phyloP scores from a whole-genome alignment of 1,139 yeast species.

The Debaryomyces udenii region DNA sequence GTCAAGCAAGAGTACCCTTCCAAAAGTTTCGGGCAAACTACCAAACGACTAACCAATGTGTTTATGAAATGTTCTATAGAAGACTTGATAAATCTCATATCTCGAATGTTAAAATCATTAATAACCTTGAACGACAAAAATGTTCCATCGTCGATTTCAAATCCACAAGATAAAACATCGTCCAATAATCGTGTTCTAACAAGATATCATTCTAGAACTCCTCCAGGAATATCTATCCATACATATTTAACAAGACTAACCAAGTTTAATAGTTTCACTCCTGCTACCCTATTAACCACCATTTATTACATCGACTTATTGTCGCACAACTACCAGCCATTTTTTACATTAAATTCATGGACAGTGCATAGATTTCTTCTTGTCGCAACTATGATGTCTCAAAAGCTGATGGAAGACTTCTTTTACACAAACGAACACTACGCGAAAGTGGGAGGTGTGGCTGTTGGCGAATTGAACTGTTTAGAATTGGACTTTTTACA shows the following conservation, averaged over 20 bases:
- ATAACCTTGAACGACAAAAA: slow-evolving; percentile 67
- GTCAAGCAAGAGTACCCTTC: neutral
- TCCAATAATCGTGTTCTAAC: slow-evolving; percentile 52
- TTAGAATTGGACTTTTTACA: slow-evolving; percentile 85
- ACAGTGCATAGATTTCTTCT: slow-evolving; percentile 91
- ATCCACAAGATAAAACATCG: slow-evolving; percentile 23
- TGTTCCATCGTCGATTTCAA: slow-evolving; percentile 40
- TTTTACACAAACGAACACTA: slow-evolving; percentile 93
- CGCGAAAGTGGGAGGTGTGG: slow-evolving; percentile 95
- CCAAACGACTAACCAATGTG: slow-evolving; percentile 48
- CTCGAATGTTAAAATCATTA: slow-evolving; percentile 78
- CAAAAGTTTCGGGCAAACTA: neutral
- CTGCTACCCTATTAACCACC: slow-evolving; percentile 76
- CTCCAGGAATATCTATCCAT: slow-evolving; percentile 81
- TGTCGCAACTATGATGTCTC: slow-evolving; percentile 89
- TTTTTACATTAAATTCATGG: slow-evolving; percentile 82
- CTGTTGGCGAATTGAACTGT: slow-evolving; percentile 79
- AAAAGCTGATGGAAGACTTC: slow-evolving; percentile 91
- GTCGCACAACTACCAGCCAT: slow-evolving; percentile 71
- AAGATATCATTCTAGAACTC: slow-evolving; percentile 89
- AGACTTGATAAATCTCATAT: slow-evolving; percentile 69
- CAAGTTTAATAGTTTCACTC: slow-evolving; percentile 82
- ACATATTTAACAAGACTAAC: slow-evolving; percentile 78
- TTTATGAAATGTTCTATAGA: slow-evolving; percentile 70
- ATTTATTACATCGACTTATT: slow-evolving; percentile 88